Evolutionary conservation across 139 green algal genomes (phyloP), one percentile per base, ranked within the genome.

Genomic region (Coelastrella sp.): DNA sequence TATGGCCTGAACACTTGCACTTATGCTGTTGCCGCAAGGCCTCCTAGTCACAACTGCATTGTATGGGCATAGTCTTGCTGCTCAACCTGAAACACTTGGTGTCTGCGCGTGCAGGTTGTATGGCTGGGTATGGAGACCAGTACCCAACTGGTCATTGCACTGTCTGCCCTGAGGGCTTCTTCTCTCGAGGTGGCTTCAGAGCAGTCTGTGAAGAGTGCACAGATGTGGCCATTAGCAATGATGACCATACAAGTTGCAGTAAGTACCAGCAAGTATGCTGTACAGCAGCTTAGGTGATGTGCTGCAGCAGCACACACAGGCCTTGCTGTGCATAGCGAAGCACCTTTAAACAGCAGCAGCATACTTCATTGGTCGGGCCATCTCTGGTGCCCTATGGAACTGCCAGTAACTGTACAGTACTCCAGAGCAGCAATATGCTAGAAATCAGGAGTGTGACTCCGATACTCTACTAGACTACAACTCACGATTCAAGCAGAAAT

Each of bases 221-320:
- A n/a, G 35, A 70, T n/a, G 84, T 88, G 35, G 84, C 84, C 15
- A 81, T 19, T 20, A 88, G 68, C 84, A 88, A 75, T 68, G 24
- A 24, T 5, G 84, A 81, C 9, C 35, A 75, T 68, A 88, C 84
- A 6, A n/a, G 22, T 8, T 88, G 84, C 84, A 58, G 84, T 88
- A 20, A 88, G 84, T 88, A 59, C 20, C 82, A 19, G 5, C 35
- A 49, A 49, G 35, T 49, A 49, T 49, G 35, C 35, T 49, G 35
- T 49, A 20, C 66, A 24, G 66, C 66, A 75, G 17, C 17, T 75
- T 20, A 24, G 66, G n/a, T 27, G 73, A 27, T 25, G 17, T 27
- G 73, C 73, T 80, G 73, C 19, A 49, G n/a, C n/a, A 49, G 66
- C 66, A 20, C 66, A 24, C 17, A 75, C 66, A 49, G 35, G 35